Evolutionary conservation across 2,329 filamentous ascomycete genomes (phyloP), one percentile per base, ranked within the genome.

Genomic region (Plectosphaerella plurivora): DNA sequence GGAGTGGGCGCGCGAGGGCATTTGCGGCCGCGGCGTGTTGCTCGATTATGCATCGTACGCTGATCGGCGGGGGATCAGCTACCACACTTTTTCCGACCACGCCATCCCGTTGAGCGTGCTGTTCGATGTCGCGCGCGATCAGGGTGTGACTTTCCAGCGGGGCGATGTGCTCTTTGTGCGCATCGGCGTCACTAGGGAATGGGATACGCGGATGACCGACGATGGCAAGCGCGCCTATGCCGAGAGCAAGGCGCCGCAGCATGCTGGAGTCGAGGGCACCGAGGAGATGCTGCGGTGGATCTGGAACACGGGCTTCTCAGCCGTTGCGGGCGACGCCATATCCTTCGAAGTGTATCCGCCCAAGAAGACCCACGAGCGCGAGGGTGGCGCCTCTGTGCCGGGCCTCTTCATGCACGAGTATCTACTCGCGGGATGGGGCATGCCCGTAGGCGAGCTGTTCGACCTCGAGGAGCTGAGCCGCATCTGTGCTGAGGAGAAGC

Each of bases 111-210:
- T 60, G 5, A 14, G 10, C 22, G 62, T 47, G 1, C 57, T 73
- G 0, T 52, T 63, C 2, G 61, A 66, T 3, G 63, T 72, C 6
- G 73, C 74, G 2, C 57, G 64, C 10, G 68, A 72, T 50, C 69
- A 67, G 48, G 65, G 69, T 5, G 68, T 77, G 12, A 68, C 61
- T 0, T 77, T 80, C 47, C 67, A 68, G 35, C 68, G 64, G 5
- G 79, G 78, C 2, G 79, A 81, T 50, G 73, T 82, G 15, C 65
- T 82, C 4, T 72, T 82, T 50, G 64, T 79, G 6, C 71, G 76
- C 16, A 68, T 69, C 47, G 68, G 68, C 7, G 46, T 65, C 42
- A 67, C 62, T 11, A 57, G 53, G 18, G 58, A 63, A 41, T 68
- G 64, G 63, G 65, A 66, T 14, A 50, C 50, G 8, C 46, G 57